These are phyloP conservation scores for Penicillium janthinellum DNA, from an alignment of 2,329 filamentous ascomycete genomes.

Conservation along the genomic window DNA sequence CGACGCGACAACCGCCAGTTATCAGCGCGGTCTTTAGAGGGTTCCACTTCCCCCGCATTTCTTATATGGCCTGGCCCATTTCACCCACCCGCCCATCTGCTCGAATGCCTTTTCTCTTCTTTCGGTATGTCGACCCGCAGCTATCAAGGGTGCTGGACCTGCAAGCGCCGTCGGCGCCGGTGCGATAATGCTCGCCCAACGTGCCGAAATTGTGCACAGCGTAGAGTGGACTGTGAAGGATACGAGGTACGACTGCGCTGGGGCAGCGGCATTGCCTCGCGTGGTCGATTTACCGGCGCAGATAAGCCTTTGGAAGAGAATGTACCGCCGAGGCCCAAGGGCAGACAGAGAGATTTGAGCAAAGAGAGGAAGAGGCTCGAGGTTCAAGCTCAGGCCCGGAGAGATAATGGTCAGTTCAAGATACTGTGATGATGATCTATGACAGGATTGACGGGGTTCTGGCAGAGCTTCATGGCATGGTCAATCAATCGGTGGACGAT, in stretches of 20 bases:
- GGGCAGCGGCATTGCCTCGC: slow-evolving; percentile 36
- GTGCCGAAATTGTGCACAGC: slow-evolving; percentile 28
- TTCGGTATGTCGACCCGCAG: slow-evolving; percentile 35
- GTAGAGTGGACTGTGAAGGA: slow-evolving; percentile 32
- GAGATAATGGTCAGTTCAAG: slow-evolving; percentile 6
- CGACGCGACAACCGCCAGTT: slow-evolving; percentile 13
- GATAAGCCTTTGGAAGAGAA: slow-evolving; percentile 29
- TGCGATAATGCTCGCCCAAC: slow-evolving; percentile 32
- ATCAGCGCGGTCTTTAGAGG: slow-evolving; percentile 1
- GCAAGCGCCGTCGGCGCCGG: slow-evolving; percentile 31
- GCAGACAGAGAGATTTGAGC: slow-evolving; percentile 29
- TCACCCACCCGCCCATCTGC: neutral
- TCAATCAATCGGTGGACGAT: neutral
- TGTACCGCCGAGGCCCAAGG: slow-evolving; percentile 27
- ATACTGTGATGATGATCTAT: neutral
- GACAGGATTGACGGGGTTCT: neutral
- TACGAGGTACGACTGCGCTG: slow-evolving; percentile 36
- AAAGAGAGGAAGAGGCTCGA: slow-evolving; percentile 17
- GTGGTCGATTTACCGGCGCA: slow-evolving; percentile 34
- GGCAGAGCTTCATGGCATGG: neutral
- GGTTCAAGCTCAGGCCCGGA: neutral
- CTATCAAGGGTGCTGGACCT: slow-evolving; percentile 35
- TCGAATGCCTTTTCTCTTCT: slow-evolving; percentile 6
- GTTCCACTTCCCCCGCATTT: slow-evolving; percentile 18
- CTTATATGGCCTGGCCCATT: neutral